These are phyloP conservation scores for Tuber magnatum DNA, from an alignment of 495 filamentous ascomycete species.

Conservation along the genomic window DNA sequence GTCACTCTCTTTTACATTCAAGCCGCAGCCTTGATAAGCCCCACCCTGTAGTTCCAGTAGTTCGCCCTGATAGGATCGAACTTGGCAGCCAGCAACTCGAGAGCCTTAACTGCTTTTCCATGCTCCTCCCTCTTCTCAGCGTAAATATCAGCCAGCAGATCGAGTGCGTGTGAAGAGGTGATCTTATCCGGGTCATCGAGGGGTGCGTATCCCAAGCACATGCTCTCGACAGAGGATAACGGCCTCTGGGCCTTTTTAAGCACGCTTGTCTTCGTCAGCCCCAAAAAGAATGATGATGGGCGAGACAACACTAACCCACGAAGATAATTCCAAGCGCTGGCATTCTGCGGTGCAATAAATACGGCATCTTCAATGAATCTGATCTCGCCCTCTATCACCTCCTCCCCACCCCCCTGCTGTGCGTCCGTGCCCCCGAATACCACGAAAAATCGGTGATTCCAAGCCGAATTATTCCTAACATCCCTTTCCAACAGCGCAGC, in stretches of 20 bases:
- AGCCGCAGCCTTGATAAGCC: conserved; percentile 12
- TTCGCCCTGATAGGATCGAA: conserved; percentile 85
- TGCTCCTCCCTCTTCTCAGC: conserved; percentile 51
- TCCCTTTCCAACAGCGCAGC: conserved; percentile 65
- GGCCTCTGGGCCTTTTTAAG: conserved; percentile 27
- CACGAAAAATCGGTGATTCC: conserved; percentile 92
- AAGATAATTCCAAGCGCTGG: conserved; percentile 87
- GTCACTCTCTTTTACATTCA: neutral
- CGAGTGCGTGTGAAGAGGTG: conserved; percentile 77
- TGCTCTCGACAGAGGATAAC: conserved; percentile 30
- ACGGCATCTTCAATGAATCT: conserved; percentile 64
- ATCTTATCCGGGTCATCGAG: conserved; percentile 46
- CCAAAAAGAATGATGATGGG: conserved; percentile 29
- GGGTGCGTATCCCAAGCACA: conserved; percentile 33
- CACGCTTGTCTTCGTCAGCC: conserved; percentile 17
- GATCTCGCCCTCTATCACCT: conserved; percentile 67
- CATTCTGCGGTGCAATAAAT: conserved; percentile 77
- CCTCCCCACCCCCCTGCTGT: conserved; percentile 48
- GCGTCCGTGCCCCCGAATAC: conserved; percentile 57
- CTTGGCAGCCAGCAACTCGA: conserved; percentile 68
- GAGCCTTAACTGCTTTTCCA: conserved; percentile 55
- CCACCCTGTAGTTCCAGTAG: conserved; percentile 60
- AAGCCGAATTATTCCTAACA: conserved; percentile 90
- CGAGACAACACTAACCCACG: conserved; percentile 48
- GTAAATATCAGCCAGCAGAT: conserved; percentile 77